Evolutionary conservation across 441 rosid genomes (phyloP), one percentile per base, ranked within the genome.

Genomic region (Populus hybrid): DNA sequence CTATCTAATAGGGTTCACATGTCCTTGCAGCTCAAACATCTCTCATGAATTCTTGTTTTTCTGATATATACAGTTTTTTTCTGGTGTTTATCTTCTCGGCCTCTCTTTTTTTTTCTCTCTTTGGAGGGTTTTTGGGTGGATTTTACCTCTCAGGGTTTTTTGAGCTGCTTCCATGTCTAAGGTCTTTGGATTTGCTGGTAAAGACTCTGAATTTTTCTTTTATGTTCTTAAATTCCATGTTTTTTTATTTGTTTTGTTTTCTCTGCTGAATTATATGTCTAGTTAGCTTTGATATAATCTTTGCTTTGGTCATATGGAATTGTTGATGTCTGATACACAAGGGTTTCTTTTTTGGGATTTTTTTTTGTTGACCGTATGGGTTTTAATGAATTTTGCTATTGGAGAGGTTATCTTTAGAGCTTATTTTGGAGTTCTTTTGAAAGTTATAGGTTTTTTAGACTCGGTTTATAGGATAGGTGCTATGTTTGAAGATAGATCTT

Each of bases 81-180:
- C 34, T 78, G 0, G 72, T 71, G 73, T 18, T 84, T 19, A 7
- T 85, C 76, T 57, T 87, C 50, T 76, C 76, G 28, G 75, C 74
- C 66, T 83, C 83, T 82, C 79, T 89, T 78, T 21, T 93, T 93
- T 92, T 92, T 86, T 83, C 97, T 89, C 89, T 87, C 93, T 86
- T 85, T 83, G 87, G 96, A 82, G 88, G 86, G 88, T 89, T 94
- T 85, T 81, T 82, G 82, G 88, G 82, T 75, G 78, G 73, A 77
- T 84, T 85, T 80, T 23, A 50, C 83, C 86, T 88, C 81, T 81
- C 88, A 71, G 83, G 86, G 84, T 82, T 76, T 87, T 87, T 82
- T 77, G 84, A 81, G 89, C 91, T 83, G 30, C 42, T 79, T 78
- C 61, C 90, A 95, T 93, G 98, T 88, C 98, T 79, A 82, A 92